A percentile compares a stretch with the other conserved stretches of the same genome.
These are phyloP conservation scores for Gamarada debralockiae DNA, from an alignment of 495 filamentous ascomycete species.

Conservation along the genomic window DNA sequence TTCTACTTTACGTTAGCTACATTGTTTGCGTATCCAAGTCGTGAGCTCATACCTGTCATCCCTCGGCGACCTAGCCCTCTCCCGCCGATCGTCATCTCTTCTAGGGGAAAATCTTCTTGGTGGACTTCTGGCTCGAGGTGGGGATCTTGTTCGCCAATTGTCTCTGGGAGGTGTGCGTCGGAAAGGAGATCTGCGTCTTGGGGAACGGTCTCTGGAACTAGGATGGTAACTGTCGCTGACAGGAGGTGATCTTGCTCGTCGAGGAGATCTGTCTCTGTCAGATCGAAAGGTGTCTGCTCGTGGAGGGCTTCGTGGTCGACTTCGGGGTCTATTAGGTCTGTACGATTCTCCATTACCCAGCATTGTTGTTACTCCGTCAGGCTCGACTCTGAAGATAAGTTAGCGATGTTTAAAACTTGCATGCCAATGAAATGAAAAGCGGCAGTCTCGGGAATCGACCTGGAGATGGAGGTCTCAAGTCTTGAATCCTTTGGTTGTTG, in stretches of 20 bases:
- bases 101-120: slow-evolving; percentile 26
- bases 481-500: no score
- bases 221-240: slow-evolving; percentile 24
- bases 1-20: slow-evolving; percentile 6
- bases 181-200: slow-evolving; percentile 16
- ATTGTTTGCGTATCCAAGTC: neutral
- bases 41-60: slow-evolving; percentile 18
- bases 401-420: no score
- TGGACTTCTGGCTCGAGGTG: slow-evolving; percentile 16
- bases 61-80: slow-evolving; percentile 21
- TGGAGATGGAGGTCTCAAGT: no score
- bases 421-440: no score
- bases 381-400: neutral
- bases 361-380: slow-evolving; percentile 49
- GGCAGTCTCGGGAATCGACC: no score
- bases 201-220: slow-evolving; percentile 26
- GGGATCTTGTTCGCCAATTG: slow-evolving; percentile 21
- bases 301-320: slow-evolving; percentile 42
- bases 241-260: slow-evolving; percentile 30
- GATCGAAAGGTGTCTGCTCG: slow-evolving; percentile 14
- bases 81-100: slow-evolving; percentile 25
- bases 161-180: slow-evolving; percentile 16
- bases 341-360: slow-evolving; percentile 56
- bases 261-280: slow-evolving; percentile 28
- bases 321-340: slow-evolving; percentile 34